phyloP scores from a whole-genome alignment of 1,284 basidiomycete genomes.

The Earliella scabrosa region DNA sequence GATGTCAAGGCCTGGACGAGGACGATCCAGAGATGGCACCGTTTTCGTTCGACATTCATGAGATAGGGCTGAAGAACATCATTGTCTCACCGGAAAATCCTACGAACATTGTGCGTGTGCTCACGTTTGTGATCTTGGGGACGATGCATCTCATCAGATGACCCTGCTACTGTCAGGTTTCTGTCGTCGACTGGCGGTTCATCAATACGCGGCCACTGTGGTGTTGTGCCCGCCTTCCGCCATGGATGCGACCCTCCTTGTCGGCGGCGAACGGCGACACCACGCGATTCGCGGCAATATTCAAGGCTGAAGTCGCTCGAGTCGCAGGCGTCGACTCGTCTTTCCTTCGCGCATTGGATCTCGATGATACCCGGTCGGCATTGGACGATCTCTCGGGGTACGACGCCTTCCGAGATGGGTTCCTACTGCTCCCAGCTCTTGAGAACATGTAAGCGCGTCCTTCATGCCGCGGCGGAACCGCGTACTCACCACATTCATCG shows the following conservation, averaged over 20 bases:
- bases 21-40: constrained; percentile 35
- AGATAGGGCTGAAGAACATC: constrained; percentile 36
- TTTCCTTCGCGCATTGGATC: constrained; percentile 34
- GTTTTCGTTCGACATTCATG: constrained; percentile 37
- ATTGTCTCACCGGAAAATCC: constrained; percentile 33
- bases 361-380: constrained; percentile 32
- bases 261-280: constrained; percentile 22
- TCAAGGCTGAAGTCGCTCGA: constrained; percentile 29
- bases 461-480: not conserved
- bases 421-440: constrained; percentile 38
- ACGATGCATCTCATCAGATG: not conserved
- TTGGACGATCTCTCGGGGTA: constrained; percentile 40
- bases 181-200: constrained; percentile 36
- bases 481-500: constrained; percentile 9
- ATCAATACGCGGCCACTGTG: constrained; percentile 35
- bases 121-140: not conserved
- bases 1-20: constrained; percentile 37
- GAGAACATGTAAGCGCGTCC: constrained; percentile 37
- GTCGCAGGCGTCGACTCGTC: constrained; percentile 29
- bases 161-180: constrained; percentile 7
- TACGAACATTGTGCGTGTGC: constrained; percentile 33
- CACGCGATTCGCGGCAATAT: constrained; percentile 26
- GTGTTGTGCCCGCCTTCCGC: constrained; percentile 37
- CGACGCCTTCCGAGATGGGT: constrained; percentile 39
- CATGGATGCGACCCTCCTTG: constrained; percentile 37